Evolutionary conservation across 495 filamentous ascomycete genomes (phyloP), one percentile per base, ranked within the genome.

Genomic region (Hypoxylon perforatum): DNA sequence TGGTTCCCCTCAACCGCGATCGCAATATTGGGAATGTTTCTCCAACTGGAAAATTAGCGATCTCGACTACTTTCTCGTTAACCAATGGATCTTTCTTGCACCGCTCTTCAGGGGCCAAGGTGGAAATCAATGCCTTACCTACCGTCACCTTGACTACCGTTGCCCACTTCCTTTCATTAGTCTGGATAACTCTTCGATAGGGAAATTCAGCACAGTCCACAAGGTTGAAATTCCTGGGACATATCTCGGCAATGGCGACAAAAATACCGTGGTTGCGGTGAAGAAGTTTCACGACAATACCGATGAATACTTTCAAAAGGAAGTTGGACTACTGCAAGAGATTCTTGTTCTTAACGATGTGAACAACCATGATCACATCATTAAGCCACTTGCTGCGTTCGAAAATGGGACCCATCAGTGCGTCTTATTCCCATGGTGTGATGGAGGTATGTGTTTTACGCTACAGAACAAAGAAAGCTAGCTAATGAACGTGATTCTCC

Each of bases 361-460:
- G 30, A 8, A 28, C 18, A 8, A 28, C 18, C 17, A 57, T 30
- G 19, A 57, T 25, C 41, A 57, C 28, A 17, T 46, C 9, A 33
- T 46, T 21, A 46, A 46, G 30, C 54, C 54, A 46, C 39, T 57
- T 28, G 54, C 21, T 17, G 39, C 18, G 39, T 47, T 46, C 10
- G 22, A 47, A 2, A 28, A 22, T 23, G 45, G 45, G 9, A 7
- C 22, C 10, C 17, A 47, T 15, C 22, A 47, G 8, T 47, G 45
- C 21, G 18, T 47, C 6, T 4, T 47, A n/a, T 47, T 47, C 22
- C 45, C 45, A 47, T 47, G 45, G 45, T 47, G 45, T 9, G 11
- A 47, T 23, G 45, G 45, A 47, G 45, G 45, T 47, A 45, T 18
- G 45, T 12, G 45, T 47, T 11, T 23, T 12, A 23, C 19, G 8